These are phyloP conservation scores for Aureobasidium musti DNA, from an alignment of 2,329 filamentous ascomycete genomes.

Conservation along the genomic window DNA sequence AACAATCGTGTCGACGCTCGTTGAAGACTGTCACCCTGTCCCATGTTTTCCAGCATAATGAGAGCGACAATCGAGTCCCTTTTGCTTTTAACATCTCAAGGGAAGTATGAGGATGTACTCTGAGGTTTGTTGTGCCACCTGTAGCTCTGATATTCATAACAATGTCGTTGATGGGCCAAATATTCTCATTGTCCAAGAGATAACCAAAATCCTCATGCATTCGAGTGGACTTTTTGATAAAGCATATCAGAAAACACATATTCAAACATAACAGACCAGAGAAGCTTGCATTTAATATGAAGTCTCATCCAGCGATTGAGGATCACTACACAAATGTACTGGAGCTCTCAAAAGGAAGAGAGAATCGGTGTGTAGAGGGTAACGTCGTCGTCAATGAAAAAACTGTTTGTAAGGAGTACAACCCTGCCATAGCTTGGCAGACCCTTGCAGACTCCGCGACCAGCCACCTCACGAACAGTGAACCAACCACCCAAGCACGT, in stretches of 20 bases:
- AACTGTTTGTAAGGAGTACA: background rate
- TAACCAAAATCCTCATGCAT: background rate
- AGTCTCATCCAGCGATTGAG: too few relatives aligned
- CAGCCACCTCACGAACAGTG: background rate
- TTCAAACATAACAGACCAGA: background rate
- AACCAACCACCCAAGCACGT: background rate
- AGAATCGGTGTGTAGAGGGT: background rate
- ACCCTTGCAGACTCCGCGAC: background rate
- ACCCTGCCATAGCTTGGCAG: background rate
- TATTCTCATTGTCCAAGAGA: background rate
- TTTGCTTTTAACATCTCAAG: background rate
- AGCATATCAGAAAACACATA: background rate
- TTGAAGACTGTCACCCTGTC: background rate
- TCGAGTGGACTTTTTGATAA: background rate
- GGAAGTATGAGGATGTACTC: background rate
- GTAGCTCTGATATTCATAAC: background rate
- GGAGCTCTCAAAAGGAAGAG: background rate
- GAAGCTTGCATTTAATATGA: background rate
- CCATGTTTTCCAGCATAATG: background rate
- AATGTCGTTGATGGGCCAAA: background rate
- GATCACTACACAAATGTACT: too few relatives aligned
- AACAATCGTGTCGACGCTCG: background rate
- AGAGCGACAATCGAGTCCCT: background rate
- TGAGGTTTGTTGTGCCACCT: background rate
- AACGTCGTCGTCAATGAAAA: conserved; percentile 3